Evolutionary conservation across 306 rosid genomes (phyloP).

Genomic region (Quercus engelmannii): DNA sequence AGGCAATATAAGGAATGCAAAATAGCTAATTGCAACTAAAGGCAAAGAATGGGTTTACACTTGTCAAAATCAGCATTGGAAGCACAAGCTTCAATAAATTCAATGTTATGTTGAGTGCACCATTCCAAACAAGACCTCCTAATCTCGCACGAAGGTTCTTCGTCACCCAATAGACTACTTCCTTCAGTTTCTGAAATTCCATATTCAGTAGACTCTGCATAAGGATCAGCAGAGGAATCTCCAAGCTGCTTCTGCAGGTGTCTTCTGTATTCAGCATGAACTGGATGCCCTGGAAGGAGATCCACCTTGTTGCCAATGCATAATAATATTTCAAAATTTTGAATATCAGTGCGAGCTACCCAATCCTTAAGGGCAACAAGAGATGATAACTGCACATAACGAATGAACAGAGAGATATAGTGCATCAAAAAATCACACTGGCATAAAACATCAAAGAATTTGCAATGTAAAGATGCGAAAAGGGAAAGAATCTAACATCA

Average conservation of each 20-base stretch:
- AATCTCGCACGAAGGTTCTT: slow-evolving; percentile 46
- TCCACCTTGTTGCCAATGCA: slow-evolving; percentile 94
- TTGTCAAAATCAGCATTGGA: slow-evolving; percentile 75
- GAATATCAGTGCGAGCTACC: slow-evolving; percentile 62
- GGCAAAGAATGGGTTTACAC: slow-evolving; percentile 42
- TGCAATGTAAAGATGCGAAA: neutral
- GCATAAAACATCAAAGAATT: neutral
- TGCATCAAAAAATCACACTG: neutral
- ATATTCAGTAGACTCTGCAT: slow-evolving; percentile 42
- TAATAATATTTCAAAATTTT: slow-evolving; percentile 63
- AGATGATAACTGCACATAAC: slow-evolving; percentile 58
- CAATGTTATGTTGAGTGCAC: slow-evolving; percentile 74
- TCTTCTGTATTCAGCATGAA: slow-evolving; percentile 73
- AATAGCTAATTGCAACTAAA: slow-evolving; percentile 14
- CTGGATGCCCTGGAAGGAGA: slow-evolving; percentile 71
- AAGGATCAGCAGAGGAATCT: slow-evolving; percentile 37
- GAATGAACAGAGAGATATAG: slow-evolving; percentile 4
- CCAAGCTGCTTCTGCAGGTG: slow-evolving; percentile 48
- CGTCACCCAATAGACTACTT: slow-evolving; percentile 65
- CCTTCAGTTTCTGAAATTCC: slow-evolving; percentile 87
- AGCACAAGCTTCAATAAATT: slow-evolving; percentile 85
- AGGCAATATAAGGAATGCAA: neutral
- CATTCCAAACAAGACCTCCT: slow-evolving; percentile 68
- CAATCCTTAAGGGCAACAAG: slow-evolving; percentile 60
- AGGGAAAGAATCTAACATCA: slow-evolving; percentile 51